Conservation (phyloP, 2,329 filamentous ascomycete genomes). For the Chrysoporthe cubensis region DNA sequence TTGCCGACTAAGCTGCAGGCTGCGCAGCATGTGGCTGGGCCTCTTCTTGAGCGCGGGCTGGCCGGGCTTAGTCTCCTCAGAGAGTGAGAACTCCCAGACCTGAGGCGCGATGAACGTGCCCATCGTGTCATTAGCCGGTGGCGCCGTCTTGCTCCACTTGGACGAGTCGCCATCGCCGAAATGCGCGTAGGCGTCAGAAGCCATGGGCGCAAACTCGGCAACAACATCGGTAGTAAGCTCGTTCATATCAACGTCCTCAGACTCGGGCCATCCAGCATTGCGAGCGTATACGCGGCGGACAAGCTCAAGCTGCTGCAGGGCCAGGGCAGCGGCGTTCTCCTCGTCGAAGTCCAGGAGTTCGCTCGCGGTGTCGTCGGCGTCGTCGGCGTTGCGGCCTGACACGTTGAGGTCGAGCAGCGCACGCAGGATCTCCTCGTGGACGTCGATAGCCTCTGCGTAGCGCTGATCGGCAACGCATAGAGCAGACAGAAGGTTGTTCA, state of each 20-base stretch:
- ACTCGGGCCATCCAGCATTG: slow-evolving; percentile 29
- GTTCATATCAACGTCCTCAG: slow-evolving; percentile 27
- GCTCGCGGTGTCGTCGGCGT: slow-evolving; percentile 24
- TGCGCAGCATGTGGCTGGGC: slow-evolving; percentile 29
- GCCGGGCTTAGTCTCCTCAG: slow-evolving; percentile 27
- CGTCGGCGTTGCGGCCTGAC: slow-evolving; percentile 20
- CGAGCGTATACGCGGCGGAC: slow-evolving; percentile 29
- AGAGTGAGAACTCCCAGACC: slow-evolving; percentile 29
- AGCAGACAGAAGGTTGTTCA: slow-evolving; percentile 30
- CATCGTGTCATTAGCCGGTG: slow-evolving; percentile 19
- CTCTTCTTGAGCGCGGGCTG: slow-evolving; percentile 27
- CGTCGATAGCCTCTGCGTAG: slow-evolving; percentile 28
- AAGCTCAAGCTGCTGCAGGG: slow-evolving; percentile 29
- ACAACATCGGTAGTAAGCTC: slow-evolving; percentile 27
- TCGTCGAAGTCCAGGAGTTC: slow-evolving; percentile 29
- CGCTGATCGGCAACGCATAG: slow-evolving; percentile 27
- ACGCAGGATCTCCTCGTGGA: slow-evolving; percentile 29
- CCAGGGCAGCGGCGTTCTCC: slow-evolving; percentile 28
- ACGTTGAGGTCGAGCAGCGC: slow-evolving; percentile 28
- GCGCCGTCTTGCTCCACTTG: slow-evolving; percentile 28
- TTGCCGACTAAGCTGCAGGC: slow-evolving; percentile 27
- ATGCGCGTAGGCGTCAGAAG: slow-evolving; percentile 24
- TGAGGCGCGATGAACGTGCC: slow-evolving; percentile 27
- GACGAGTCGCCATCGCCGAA: slow-evolving; percentile 28
- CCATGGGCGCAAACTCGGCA: slow-evolving; percentile 27